Evolutionary conservation across 345 rosid species (phyloP), one percentile per base, ranked within the genome.

Genomic region (Aurinia saxatilis): DNA sequence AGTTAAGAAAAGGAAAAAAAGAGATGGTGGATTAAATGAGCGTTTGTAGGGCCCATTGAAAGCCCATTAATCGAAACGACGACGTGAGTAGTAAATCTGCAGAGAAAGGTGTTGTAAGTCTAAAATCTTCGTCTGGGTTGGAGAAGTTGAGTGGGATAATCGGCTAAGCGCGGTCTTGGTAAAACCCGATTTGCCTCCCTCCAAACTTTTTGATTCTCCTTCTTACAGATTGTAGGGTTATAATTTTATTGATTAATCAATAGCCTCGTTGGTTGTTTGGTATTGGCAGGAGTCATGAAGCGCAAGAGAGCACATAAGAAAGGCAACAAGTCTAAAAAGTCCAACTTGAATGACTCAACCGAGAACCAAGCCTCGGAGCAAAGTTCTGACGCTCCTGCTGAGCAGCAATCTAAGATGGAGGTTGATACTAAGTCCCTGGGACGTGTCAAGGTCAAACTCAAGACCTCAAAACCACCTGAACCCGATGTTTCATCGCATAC

Each of bases 371-470:
- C 65, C 63, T 74, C 70, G 11, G 79, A 81, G 16, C 74, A 80
- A 3, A 66, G 77, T 75, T 79, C 79, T 47, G 77, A 66, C 12
- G 68, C 51, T 49, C 51, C 31, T 63, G 76, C 78, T 60, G 97
- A 81, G 47, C 66, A 71, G 65, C 82, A 81, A 14, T 82, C 84
- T 10, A 67, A 51, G 40, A 73, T 78, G 80, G 98, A 87, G 75
- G 81, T 82, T 51, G 84, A 84, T 50, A 80, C 65, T 1, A 89
- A 78, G 63, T 58, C 84, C 0, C 72, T 80, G 44, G 83, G 82
- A 13, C 84, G 84, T 33, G 89, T 87, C 30, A 87, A 93, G 77
- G 95, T 93, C 27, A 90, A 90, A 80, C 70, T 90, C 47, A 87
- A 84, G 81, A 79, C 86, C 55, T 67, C 91, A 0, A 87, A 80